These are phyloP conservation scores for Verbascum thapsus DNA, from an alignment of 257 asterid genomes.

Conservation along the genomic window DNA sequence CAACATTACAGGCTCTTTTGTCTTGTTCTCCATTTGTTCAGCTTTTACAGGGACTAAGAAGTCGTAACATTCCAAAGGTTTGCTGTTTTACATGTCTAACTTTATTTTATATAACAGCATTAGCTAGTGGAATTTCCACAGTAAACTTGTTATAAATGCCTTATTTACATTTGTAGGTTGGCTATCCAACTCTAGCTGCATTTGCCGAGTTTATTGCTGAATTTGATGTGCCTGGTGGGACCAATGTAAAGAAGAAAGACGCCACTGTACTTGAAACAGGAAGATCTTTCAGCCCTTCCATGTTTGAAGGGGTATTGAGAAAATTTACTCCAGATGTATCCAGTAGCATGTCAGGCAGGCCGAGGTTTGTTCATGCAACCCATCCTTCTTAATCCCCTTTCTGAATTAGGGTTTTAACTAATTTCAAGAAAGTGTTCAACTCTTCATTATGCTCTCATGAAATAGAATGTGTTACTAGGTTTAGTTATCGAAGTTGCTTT, in stretches of 20 bases:
- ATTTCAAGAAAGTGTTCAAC: background rate
- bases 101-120: slow-evolving; percentile 1
- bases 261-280: slow-evolving; percentile 56
- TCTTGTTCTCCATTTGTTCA: slow-evolving; percentile 87
- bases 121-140: too few relatives aligned
- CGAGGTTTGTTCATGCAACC: slow-evolving; percentile 55
- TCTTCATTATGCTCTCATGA: slow-evolving; percentile 3
- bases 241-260: slow-evolving; percentile 54
- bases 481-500: slow-evolving; percentile 16
- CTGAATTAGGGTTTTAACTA: background rate
- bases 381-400: slow-evolving; percentile 17
- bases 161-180: slow-evolving; percentile 63
- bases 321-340: slow-evolving; percentile 86
- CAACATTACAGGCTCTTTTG: slow-evolving; percentile 88
- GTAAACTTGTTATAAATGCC: too few relatives aligned
- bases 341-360: slow-evolving; percentile 58
- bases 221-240: slow-evolving; percentile 59
- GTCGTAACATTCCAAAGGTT: slow-evolving; percentile 64
- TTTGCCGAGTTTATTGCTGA: slow-evolving; percentile 71
- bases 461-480: background rate
- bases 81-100: slow-evolving; percentile 8
- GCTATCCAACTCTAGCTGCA: slow-evolving; percentile 73
- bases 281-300: slow-evolving; percentile 62
- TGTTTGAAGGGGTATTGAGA: slow-evolving; percentile 74
- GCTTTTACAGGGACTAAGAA: slow-evolving; percentile 62